A percentile compares a stretch with the other conserved stretches of the same genome.
phyloP scores from a whole-genome alignment of 257 asterid genomes.

The Prunella vulgaris region DNA sequence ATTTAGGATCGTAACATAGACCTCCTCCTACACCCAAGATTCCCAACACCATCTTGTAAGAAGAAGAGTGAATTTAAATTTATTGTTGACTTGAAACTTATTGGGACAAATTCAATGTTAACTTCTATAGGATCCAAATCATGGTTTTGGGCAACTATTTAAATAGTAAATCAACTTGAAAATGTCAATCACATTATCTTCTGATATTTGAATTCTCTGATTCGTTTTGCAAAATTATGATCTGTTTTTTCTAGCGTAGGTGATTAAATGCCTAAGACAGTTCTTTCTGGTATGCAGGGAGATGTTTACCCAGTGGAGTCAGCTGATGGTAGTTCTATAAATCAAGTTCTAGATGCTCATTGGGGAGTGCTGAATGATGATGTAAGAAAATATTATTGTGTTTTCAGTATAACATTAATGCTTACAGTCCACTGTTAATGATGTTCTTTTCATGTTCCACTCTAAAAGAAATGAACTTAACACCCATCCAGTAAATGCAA shows the following conservation, averaged over 20 bases:
- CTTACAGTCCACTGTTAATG: not conserved
- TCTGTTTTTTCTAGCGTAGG: not conserved
- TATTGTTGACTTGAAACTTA: not conserved
- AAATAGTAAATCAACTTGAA: not conserved
- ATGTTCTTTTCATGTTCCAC: not conserved
- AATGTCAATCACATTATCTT: not conserved
- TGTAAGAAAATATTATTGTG: slow-evolving; percentile 43
- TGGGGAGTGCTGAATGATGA: slow-evolving; percentile 96
- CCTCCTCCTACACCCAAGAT: not conserved
- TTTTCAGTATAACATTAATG: not conserved
- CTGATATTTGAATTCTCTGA: slow-evolving; percentile 6
- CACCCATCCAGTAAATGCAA: not conserved
- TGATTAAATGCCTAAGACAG: slow-evolving; percentile 17
- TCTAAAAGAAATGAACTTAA: slow-evolving; percentile 2
- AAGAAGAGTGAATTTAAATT: not conserved
- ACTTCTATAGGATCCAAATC: not conserved
- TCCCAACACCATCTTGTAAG: not conserved
- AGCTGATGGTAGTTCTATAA: slow-evolving; percentile 40
- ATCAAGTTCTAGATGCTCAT: slow-evolving; percentile 96
- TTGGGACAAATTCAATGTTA: not conserved
- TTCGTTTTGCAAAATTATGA: not conserved
- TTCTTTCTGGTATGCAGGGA: slow-evolving; percentile 58
- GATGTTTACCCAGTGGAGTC: slow-evolving; percentile 94
- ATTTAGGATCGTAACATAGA: too few relatives aligned
- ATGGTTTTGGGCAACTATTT: not conserved